Percentiles rank a stretch among this genome's conserved stretches.
phyloP scores from a whole-genome alignment of 1,139 yeast genomes.

The Saccharomyces pastorianus region DNA sequence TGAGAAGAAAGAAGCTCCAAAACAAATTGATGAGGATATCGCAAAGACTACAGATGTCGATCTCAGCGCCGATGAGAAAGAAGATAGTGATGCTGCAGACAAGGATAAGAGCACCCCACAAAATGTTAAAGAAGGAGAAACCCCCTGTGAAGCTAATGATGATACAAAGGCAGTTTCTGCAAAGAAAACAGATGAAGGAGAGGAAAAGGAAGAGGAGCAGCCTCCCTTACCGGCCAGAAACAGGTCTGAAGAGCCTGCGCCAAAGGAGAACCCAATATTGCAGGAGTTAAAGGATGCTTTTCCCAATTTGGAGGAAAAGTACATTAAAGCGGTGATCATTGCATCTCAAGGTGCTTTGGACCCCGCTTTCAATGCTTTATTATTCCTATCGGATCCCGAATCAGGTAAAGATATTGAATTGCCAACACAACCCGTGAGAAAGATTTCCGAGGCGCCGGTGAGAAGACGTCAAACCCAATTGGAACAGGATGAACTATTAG shows the following conservation, averaged over 20 bases:
- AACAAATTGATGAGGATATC: not conserved
- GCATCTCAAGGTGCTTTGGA: conserved; percentile 79
- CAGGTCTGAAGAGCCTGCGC: conserved; percentile 31
- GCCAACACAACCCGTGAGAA: conserved; percentile 29
- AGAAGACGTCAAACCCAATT: conserved; percentile 37
- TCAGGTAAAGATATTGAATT: conserved; percentile 55
- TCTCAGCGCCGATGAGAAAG: conserved; percentile 6
- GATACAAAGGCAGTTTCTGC: not conserved
- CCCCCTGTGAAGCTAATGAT: not conserved
- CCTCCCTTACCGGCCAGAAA: conserved; percentile 74
- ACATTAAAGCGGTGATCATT: conserved; percentile 69
- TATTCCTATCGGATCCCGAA: conserved; percentile 71
- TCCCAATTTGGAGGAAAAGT: conserved; percentile 63
- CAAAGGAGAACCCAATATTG: conserved; percentile 37
- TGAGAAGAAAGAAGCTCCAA: conserved; percentile 1
- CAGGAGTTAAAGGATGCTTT: conserved; percentile 62
- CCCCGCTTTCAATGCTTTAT: conserved; percentile 80
- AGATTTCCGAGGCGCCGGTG: conserved; percentile 27
- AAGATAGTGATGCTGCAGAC: conserved; percentile 1
- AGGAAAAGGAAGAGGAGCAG: conserved; percentile 27
- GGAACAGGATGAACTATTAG: conserved; percentile 75
- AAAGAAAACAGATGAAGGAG: not conserved
- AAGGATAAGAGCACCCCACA: not conserved
- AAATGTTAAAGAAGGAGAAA: not conserved
- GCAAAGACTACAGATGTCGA: conserved; percentile 2